phyloP scores from a whole-genome alignment of 108 stramenopile genomes.

The Ochromonas danica region DNA sequence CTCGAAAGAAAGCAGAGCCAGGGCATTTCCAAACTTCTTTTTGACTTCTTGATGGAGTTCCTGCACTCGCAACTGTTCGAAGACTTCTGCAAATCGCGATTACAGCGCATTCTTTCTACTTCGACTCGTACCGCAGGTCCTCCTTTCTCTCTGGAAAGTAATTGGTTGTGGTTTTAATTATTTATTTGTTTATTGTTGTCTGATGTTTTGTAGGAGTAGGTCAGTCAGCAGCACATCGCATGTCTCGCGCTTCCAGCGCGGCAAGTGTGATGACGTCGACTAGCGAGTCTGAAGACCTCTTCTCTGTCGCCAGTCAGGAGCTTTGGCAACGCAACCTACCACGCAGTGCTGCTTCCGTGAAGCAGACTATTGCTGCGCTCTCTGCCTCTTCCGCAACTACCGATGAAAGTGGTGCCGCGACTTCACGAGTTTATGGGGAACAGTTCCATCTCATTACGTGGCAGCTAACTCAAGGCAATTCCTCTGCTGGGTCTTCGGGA shows the following conservation, averaged over 20 bases:
- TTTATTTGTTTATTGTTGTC: not conserved
- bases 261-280: not conserved
- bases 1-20: not conserved
- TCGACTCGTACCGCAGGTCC: too few relatives aligned
- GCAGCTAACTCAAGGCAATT: not conserved
- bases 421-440: not conserved
- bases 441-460: not conserved
- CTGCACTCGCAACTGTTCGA: not conserved
- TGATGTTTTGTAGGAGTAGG: not conserved
- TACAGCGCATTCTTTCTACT: not conserved
- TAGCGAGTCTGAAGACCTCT: not conserved
- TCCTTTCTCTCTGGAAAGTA: too few relatives aligned
- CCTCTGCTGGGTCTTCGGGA: not conserved
- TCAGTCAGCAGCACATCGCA: not conserved
- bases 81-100: not conserved
- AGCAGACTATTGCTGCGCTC: not conserved
- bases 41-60: constrained; percentile 18
- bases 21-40: not conserved
- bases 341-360: not conserved
- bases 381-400: not conserved
- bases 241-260: not conserved
- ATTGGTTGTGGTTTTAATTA: too few relatives aligned
- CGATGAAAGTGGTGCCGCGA: not conserved
- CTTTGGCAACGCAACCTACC: not conserved
- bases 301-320: not conserved